Evolutionary conservation across 2,329 filamentous ascomycete species (phyloP).

Genomic region (Fusarium subglutinans): DNA sequence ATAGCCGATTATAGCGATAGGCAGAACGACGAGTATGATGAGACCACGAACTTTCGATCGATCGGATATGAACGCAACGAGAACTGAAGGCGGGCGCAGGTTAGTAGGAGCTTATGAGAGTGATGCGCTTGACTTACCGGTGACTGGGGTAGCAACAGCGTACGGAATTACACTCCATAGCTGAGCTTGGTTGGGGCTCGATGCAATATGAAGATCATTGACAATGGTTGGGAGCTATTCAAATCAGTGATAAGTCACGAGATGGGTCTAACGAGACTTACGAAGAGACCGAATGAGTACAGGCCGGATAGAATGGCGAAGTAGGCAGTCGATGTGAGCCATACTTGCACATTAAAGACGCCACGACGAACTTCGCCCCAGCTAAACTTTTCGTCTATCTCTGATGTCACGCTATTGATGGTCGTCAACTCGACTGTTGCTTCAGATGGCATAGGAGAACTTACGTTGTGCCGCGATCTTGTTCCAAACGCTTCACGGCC

Average conservation of each 20-base stretch:
- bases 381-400: not conserved
- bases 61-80: not conserved
- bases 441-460: not conserved
- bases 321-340: conserved; percentile 2
- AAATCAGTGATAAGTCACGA: no score
- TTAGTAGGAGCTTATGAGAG: not conserved
- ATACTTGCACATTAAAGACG: not conserved
- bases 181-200: not conserved
- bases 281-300: not conserved
- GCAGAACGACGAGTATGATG: not conserved
- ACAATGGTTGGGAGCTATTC: not conserved
- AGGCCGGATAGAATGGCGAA: not conserved
- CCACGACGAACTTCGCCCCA: not conserved
- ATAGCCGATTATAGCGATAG: not conserved
- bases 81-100: not conserved
- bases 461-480: not conserved
- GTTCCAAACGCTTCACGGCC: not conserved
- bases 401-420: not conserved
- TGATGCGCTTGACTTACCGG: not conserved
- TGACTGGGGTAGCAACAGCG: not conserved
- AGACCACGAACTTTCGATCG: not conserved
- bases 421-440: not conserved
- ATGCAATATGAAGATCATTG: not conserved
- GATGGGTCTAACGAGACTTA: not conserved
- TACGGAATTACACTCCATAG: not conserved